phyloP scores from a whole-genome alignment of 768 basidiomycete species.

The Amanita molliuscula region DNA sequence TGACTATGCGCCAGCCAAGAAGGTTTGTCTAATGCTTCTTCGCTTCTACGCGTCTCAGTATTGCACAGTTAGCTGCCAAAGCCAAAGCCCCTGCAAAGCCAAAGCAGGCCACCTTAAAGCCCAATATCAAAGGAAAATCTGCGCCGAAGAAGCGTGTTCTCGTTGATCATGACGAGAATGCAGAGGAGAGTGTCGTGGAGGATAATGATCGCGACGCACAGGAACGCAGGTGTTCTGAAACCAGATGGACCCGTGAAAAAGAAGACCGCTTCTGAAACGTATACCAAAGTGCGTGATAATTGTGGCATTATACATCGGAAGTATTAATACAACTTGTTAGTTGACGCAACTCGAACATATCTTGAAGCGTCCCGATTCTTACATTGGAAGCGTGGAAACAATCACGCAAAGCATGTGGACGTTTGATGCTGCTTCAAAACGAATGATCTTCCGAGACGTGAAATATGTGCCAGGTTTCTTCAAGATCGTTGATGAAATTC shows the following conservation, averaged over 20 bases:
- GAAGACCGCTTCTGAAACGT: constrained; percentile 87
- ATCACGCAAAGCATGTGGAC: constrained; percentile 90
- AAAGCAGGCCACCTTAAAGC: constrained; percentile 29
- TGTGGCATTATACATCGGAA: not conserved
- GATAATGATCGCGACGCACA: constrained; percentile 29
- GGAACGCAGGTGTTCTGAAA: constrained; percentile 22
- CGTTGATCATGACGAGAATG: constrained; percentile 55
- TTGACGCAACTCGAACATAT: constrained; percentile 93
- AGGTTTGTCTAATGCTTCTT: constrained; percentile 20
- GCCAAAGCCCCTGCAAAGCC: constrained; percentile 29
- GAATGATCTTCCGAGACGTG: constrained; percentile 74
- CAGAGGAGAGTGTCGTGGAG: constrained; percentile 34
- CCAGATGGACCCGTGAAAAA: constrained; percentile 39
- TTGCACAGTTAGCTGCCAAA: constrained; percentile 16
- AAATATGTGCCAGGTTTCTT: constrained; percentile 96
- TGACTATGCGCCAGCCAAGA: constrained; percentile 54
- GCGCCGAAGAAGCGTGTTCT: constrained; percentile 63
- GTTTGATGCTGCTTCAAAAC: constrained; percentile 74
- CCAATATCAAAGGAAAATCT: constrained; percentile 39
- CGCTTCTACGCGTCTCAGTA: not conserved
- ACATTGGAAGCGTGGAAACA: constrained; percentile 93
- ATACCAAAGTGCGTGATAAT: constrained; percentile 59
- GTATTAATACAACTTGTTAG: constrained; percentile 29
- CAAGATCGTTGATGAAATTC: constrained; percentile 98
- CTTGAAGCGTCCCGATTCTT: constrained; percentile 84